Evolutionary conservation across 2,329 filamentous ascomycete genomes (phyloP).

Genomic region (Didymella sp.): DNA sequence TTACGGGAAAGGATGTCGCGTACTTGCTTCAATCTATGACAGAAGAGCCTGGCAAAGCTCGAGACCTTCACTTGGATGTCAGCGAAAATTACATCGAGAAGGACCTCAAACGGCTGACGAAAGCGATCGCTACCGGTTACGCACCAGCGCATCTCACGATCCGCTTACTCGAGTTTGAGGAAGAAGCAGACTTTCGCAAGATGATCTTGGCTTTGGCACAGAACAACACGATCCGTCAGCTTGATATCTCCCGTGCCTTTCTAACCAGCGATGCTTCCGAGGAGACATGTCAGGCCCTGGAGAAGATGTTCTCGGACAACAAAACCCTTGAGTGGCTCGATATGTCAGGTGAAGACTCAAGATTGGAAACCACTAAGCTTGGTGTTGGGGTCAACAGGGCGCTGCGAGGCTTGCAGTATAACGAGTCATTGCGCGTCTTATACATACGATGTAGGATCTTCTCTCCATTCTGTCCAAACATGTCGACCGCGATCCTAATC

Average conservation of each 20-base stretch:
- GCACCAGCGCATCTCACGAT: constrained; percentile 71
- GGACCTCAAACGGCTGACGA: constrained; percentile 59
- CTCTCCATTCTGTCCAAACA: too few species aligned
- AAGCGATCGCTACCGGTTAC: constrained; percentile 59
- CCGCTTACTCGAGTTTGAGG: constrained; percentile 72
- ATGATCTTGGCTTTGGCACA: constrained; percentile 66
- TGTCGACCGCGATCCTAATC: constrained; percentile 23
- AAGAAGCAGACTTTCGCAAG: constrained; percentile 68
- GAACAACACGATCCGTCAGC: constrained; percentile 68
- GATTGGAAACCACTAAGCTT: constrained; percentile 73
- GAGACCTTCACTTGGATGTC: constrained; percentile 70
- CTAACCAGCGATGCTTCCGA: constrained; percentile 72
- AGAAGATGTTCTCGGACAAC: constrained; percentile 71
- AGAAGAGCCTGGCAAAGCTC: constrained; percentile 55
- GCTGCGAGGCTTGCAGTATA: constrained; percentile 68
- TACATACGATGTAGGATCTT: constrained; percentile 61
- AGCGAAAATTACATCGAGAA: constrained; percentile 67
- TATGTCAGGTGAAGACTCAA: constrained; percentile 74
- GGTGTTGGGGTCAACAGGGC: constrained; percentile 73
- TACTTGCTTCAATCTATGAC: constrained; percentile 70
- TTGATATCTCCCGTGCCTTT: constrained; percentile 75
- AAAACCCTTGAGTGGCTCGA: constrained; percentile 70
- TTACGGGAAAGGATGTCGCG: constrained; percentile 70
- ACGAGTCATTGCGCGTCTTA: constrained; percentile 66
- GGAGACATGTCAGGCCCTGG: constrained; percentile 69